phyloP scores from a whole-genome alignment of 108 stramenopile species.

The Conticribra weissflogii region DNA sequence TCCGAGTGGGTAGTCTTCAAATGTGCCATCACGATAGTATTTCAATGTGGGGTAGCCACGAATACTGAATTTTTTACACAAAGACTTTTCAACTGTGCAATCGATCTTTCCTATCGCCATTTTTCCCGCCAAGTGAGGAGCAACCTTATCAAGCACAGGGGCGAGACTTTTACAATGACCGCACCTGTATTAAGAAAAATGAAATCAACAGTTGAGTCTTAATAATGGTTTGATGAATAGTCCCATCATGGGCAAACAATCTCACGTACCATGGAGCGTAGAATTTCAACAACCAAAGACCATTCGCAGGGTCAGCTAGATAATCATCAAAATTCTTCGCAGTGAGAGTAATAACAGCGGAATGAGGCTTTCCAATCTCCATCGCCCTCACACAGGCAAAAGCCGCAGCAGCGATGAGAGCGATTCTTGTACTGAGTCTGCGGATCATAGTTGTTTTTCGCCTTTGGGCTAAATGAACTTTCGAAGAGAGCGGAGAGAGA shows the following conservation, averaged over 20 bases:
- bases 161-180: constrained; percentile 71
- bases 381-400: not conserved
- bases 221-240: too few species aligned
- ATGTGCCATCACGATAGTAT: constrained; percentile 68
- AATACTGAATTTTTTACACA: constrained; percentile 67
- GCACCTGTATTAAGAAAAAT: constrained; percentile 40
- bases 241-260: not conserved
- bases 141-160: constrained; percentile 68
- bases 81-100: constrained; percentile 68
- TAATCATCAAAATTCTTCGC: constrained; percentile 45
- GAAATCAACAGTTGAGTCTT: too few species aligned
- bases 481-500: too few species aligned
- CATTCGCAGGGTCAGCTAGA: constrained; percentile 71
- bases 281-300: constrained; percentile 78
- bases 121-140: constrained; percentile 65
- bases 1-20: constrained; percentile 70
- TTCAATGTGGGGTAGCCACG: constrained; percentile 84
- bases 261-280: constrained; percentile 79
- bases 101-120: constrained; percentile 88
- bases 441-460: too few species aligned
- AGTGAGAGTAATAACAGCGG: constrained; percentile 53
- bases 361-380: constrained; percentile 51
- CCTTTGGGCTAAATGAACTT: too few species aligned
- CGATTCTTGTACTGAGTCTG: too few species aligned
- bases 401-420: not conserved